These are phyloP conservation scores for Salix dunnii DNA, from an alignment of 345 rosid species.

Conservation along the genomic window DNA sequence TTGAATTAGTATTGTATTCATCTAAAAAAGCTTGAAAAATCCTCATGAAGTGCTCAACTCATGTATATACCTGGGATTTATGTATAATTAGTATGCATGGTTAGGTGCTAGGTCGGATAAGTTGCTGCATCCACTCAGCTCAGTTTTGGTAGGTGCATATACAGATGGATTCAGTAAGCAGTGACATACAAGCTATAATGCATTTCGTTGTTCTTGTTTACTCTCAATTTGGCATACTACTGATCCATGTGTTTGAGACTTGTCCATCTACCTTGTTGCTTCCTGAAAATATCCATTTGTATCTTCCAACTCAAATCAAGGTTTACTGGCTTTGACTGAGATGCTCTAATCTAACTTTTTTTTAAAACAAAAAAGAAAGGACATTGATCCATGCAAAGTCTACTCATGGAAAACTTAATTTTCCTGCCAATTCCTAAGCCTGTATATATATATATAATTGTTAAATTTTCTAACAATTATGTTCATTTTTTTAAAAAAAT, in stretches of 20 bases:
- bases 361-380: too few relatives aligned
- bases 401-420: too few relatives aligned
- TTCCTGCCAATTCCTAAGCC: too few relatives aligned
- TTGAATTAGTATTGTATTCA: neutral
- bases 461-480: too few relatives aligned
- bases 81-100: neutral
- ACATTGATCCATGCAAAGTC: too few relatives aligned
- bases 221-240: neutral
- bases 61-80: neutral
- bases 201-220: neutral
- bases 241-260: neutral
- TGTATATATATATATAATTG: too few relatives aligned
- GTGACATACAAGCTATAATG: neutral
- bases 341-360: too few relatives aligned
- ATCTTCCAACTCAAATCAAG: neutral
- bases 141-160: constrained; percentile 27
- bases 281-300: neutral
- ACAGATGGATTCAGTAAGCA: neutral
- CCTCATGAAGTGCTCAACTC: neutral
- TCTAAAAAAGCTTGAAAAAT: neutral
- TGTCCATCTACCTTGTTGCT: neutral
- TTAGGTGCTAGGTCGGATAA: neutral
- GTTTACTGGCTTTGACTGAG: too few relatives aligned
- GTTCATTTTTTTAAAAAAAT: too few relatives aligned
- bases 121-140: constrained; percentile 19